These are phyloP conservation scores for Entamoeba histolytica DNA, from an alignment of 208 protist genomes.

Conservation along the genomic window DNA sequence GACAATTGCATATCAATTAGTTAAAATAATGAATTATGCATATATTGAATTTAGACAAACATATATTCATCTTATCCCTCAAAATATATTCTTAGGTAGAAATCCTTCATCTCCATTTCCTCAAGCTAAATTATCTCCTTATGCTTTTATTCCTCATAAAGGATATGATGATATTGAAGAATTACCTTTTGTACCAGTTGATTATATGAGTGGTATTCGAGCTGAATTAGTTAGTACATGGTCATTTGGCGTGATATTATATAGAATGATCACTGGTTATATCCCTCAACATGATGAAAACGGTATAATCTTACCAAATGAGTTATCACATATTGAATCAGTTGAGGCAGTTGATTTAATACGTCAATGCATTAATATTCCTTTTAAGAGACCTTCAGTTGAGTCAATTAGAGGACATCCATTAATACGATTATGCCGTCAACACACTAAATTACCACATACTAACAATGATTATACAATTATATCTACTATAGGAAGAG, in stretches of 20 bases:
- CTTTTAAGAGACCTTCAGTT: not conserved
- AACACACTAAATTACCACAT: not conserved
- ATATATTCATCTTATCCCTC: not conserved
- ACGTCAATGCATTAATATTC: not conserved
- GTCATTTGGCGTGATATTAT: not conserved
- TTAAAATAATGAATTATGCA: not conserved
- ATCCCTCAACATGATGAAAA: not conserved
- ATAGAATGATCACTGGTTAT: not conserved
- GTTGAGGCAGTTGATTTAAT: not conserved
- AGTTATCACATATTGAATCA: not conserved
- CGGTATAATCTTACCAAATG: not conserved
- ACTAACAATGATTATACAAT: not conserved
- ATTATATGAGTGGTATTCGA: not conserved
- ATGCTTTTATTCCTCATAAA: not conserved
- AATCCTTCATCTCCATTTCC: not conserved
- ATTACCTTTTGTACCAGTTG: not conserved
- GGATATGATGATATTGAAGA: not conserved
- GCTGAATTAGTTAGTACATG: not conserved
- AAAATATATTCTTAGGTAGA: not conserved
- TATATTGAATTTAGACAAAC: not conserved
- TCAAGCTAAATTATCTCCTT: not conserved
- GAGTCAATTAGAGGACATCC: not conserved
- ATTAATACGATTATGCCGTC: not conserved
- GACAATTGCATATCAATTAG: not conserved
- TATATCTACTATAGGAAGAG: not conserved